Base-by-base conservation (phyloP, 805 yeast species). In the Saccharomycopsis fodiens region DNA sequence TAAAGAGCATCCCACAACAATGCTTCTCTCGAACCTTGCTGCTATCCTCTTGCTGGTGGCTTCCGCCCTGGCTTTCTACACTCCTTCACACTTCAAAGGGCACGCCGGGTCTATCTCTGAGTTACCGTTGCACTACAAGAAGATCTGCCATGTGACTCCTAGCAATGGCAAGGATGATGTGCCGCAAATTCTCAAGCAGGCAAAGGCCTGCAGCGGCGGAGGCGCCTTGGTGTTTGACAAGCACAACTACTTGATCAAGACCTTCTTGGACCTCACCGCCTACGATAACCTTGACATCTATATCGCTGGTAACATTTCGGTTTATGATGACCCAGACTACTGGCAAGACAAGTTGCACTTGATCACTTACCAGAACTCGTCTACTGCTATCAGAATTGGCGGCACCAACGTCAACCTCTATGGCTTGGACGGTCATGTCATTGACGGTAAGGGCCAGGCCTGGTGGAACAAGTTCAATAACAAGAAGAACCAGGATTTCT, bases 301-400 rank as follows among this genome's bases (percentile, higher is more conserved):
- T 22, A 42, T 46, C 31, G 49, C 46, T 6, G 49, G 49, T 4
- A 46, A 16, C 23, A 16, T 41, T 19, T 16, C 45, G 15, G 21
- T 46, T 12, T 36, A 30, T 15, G 46, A 46, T 31, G 46, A 46
- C 25, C 41, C 41, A 13, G 46, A 46, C 35, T 42, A 46, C 25
- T 46, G 49, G 49, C 49, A 46, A 42, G 35, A 36, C n/a, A 46
- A 42, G 16, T 31, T 46, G 5, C 30, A 36, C 23, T 41, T 16
- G 27, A 36, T 41, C 22, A 25, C 21, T n/a, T 46, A 30, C 23
- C 49, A 46, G 23, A 46, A 46, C 43, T 41, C 46, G 2, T 36
- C 46, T 6, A 46, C 49, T 39, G 49, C 49, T 3, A 46, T 46
- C 15, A 22, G 32, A 16, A 37, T 46, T 46, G 49, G 49, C 37